phyloP scores from a whole-genome alignment of 2,329 filamentous ascomycete species.

The Xylaria sp. region DNA sequence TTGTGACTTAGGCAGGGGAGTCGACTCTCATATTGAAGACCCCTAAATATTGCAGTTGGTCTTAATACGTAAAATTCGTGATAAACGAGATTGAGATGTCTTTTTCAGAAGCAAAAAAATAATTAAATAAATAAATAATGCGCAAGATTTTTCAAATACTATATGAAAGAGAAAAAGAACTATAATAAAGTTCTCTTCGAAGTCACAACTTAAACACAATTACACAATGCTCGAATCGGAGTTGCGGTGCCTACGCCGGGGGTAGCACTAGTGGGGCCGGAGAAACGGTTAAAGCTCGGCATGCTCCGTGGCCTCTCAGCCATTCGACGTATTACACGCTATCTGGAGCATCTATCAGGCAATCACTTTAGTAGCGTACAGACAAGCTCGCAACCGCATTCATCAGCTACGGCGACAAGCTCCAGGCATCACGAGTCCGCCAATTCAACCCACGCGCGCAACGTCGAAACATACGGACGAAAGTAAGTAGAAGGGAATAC shows the following conservation, averaged over 20 bases:
- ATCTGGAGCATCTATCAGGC: conserved; percentile 4
- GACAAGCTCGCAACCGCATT: not conserved
- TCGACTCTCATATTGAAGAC: no score
- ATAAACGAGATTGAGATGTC: no score
- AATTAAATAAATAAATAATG: no score
- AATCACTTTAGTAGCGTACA: conserved; percentile 17
- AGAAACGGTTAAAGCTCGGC: conserved; percentile 44
- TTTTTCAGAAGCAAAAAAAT: no score
- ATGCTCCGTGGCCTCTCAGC: conserved; percentile 46
- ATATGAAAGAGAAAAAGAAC: no score
- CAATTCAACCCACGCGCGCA: conserved; percentile 1
- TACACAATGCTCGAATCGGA: not conserved
- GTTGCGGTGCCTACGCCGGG: not conserved
- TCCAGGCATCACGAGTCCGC: conserved; percentile 22
- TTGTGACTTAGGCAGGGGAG: no score
- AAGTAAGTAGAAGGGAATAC: not conserved
- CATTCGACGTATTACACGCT: conserved; percentile 11
- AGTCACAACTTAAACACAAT: not conserved
- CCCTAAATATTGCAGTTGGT: no score
- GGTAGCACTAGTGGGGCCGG: conserved; percentile 6
- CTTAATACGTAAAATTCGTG: no score
- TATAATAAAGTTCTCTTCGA: not conserved
- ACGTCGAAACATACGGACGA: not conserved
- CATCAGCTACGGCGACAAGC: conserved; percentile 22
- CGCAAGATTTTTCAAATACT: no score